A percentile compares a stretch with the other conserved stretches of the same genome.
phyloP scores from a whole-genome alignment of 2,329 filamentous ascomycete genomes.

The Monosporascus sp. region DNA sequence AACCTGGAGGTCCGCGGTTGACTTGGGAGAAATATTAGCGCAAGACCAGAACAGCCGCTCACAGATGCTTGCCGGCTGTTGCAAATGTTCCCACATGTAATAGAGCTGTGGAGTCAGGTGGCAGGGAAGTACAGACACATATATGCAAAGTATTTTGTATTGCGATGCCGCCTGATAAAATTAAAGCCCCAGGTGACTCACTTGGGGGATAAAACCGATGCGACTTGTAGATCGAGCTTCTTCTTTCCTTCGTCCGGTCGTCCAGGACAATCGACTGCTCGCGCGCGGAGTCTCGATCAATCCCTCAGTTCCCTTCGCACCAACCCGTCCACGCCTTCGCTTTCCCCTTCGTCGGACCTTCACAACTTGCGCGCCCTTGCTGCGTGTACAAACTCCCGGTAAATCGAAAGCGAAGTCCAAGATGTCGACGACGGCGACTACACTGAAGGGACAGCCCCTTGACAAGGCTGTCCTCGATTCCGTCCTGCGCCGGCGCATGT shows the following conservation, averaged over 20 bases:
- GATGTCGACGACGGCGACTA: slow-evolving; percentile 59
- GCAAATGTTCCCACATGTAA: too few species aligned
- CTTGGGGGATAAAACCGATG: background rate
- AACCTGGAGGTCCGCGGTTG: too few species aligned
- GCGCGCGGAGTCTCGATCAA: background rate
- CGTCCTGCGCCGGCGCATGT: slow-evolving; percentile 81
- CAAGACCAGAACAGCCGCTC: too few species aligned
- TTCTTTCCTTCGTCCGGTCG: background rate
- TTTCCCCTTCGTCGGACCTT: background rate
- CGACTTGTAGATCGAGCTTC: background rate
- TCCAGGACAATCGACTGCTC: background rate
- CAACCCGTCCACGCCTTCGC: background rate
- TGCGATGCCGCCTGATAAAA: background rate
- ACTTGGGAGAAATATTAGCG: too few species aligned
- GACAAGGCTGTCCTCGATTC: slow-evolving; percentile 78
- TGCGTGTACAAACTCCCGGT: background rate
- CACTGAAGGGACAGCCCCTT: slow-evolving; percentile 83
- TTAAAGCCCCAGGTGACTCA: background rate
- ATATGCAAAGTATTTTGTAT: background rate
- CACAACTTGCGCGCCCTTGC: background rate
- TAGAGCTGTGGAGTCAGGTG: too few species aligned
- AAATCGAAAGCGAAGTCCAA: slow-evolving; percentile 8
- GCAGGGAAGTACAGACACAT: too few species aligned
- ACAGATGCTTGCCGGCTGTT: too few species aligned
- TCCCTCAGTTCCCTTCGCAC: background rate